phyloP scores from a whole-genome alignment of 805 yeast species.

The Metschnikowia matae region DNA sequence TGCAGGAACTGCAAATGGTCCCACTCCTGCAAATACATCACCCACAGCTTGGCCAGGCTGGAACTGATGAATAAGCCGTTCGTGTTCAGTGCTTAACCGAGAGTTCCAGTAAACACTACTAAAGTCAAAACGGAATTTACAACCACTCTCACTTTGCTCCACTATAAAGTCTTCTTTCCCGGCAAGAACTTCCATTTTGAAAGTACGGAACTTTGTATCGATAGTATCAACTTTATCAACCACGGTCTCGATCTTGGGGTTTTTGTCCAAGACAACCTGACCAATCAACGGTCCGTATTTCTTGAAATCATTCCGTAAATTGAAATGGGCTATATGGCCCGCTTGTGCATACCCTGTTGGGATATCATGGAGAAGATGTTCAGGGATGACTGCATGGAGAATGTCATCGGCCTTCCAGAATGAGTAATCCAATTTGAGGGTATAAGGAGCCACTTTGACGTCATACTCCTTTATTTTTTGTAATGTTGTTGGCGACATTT shows the following conservation, averaged over 20 bases:
- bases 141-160: conserved; percentile 82
- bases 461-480: conserved; percentile 45
- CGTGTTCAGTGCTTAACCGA: conserved; percentile 90
- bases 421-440: conserved; percentile 57
- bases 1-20: conserved; percentile 96
- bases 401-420: conserved; percentile 92
- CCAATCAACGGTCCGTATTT: conserved; percentile 83
- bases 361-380: conserved; percentile 57
- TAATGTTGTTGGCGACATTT: conserved; percentile 41
- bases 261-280: conserved; percentile 84
- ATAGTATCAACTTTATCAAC: conserved; percentile 89
- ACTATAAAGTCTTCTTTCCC: conserved; percentile 75
- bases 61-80: conserved; percentile 63
- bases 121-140: conserved; percentile 83
- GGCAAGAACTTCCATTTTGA: conserved; percentile 89
- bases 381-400: conserved; percentile 72
- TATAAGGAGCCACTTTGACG: conserved; percentile 49
- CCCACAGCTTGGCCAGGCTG: conserved; percentile 70
- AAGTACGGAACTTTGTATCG: conserved; percentile 84
- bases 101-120: conserved; percentile 97
- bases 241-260: conserved; percentile 75
- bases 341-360: conserved; percentile 92
- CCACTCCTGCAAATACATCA: conserved; percentile 98
- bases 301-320: conserved; percentile 76
- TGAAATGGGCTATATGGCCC: conserved; percentile 94